phyloP scores from a whole-genome alignment of 768 basidiomycete species.

The Myochromella boudieri region DNA sequence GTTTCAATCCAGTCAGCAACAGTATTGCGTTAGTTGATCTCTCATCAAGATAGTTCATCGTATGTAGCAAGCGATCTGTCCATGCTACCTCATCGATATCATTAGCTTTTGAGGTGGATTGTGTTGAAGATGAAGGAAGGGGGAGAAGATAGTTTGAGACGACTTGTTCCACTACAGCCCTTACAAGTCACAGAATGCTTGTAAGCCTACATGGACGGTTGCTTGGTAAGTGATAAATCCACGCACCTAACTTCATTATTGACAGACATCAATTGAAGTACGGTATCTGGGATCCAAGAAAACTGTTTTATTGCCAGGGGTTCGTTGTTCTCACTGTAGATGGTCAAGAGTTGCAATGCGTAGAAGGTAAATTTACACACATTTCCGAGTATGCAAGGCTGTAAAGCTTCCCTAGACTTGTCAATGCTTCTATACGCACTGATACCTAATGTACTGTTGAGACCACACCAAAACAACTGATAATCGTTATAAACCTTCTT shows the following conservation, averaged over 20 bases:
- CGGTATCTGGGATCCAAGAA: slow-evolving; percentile 85
- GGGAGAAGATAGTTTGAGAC: slow-evolving; percentile 82
- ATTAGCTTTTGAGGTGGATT: slow-evolving; percentile 43
- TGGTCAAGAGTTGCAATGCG: background rate
- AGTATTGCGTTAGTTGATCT: slow-evolving; percentile 57
- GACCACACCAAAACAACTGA: background rate
- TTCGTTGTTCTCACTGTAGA: slow-evolving; percentile 75
- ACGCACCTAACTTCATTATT: slow-evolving; percentile 60
- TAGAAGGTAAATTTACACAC: slow-evolving; percentile 44
- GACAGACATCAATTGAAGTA: slow-evolving; percentile 57
- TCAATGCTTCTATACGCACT: slow-evolving; percentile 77
- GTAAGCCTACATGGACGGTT: too few relatives aligned
- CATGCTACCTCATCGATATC: slow-evolving; percentile 80
- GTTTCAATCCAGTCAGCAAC: slow-evolving; percentile 60
- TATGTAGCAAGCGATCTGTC: slow-evolving; percentile 79
- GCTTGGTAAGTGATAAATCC: background rate
- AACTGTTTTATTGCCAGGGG: slow-evolving; percentile 74
- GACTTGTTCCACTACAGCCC: slow-evolving; percentile 63
- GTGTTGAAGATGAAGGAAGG: slow-evolving; percentile 51
- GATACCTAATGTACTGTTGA: slow-evolving; percentile 35
- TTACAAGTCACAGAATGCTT: slow-evolving; percentile 25
- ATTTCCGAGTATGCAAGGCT: slow-evolving; percentile 86
- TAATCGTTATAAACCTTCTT: slow-evolving; percentile 62
- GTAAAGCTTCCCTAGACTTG: slow-evolving; percentile 75
- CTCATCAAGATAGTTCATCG: slow-evolving; percentile 69